Evolutionary conservation across 805 yeast genomes (phyloP).

Genomic region (Kazachstania psychrophila): DNA sequence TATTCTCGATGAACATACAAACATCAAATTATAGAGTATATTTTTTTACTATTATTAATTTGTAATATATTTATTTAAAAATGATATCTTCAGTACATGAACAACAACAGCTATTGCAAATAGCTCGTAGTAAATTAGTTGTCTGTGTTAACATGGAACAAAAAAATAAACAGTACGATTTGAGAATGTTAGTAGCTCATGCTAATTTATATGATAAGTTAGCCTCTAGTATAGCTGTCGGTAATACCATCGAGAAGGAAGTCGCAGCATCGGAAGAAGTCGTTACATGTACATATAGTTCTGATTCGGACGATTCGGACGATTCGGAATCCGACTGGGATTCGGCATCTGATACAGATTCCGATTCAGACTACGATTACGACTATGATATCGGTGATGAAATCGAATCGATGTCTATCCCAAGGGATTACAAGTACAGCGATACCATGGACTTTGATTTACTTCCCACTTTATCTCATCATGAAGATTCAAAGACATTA

Average conservation of each 20-base stretch:
- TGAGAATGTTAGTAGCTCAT: constrained; percentile 27
- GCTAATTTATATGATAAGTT: constrained; percentile 27
- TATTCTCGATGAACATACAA: too few relatives aligned
- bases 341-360: constrained; percentile 1
- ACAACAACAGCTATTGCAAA: constrained; percentile 1
- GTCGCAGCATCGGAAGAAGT: neutral
- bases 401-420: constrained; percentile 1
- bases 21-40: too few relatives aligned
- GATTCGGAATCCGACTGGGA: constrained; percentile 3
- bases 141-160: constrained; percentile 11
- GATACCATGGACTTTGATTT: neutral
- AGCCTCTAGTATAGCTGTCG: constrained; percentile 16
- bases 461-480: neutral
- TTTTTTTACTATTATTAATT: too few relatives aligned
- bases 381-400: neutral
- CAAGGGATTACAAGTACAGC: neutral
- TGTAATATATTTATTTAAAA: too few relatives aligned
- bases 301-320: constrained; percentile 2
- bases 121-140: constrained; percentile 18
- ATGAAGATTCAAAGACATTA: too few relatives aligned
- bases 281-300: neutral
- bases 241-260: neutral
- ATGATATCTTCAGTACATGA: constrained; percentile 1
- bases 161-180: constrained; percentile 17
- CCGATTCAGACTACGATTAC: constrained; percentile 2